Base-by-base conservation (phyloP, 2,329 filamentous ascomycete genomes). In the Fusarium coicis region DNA sequence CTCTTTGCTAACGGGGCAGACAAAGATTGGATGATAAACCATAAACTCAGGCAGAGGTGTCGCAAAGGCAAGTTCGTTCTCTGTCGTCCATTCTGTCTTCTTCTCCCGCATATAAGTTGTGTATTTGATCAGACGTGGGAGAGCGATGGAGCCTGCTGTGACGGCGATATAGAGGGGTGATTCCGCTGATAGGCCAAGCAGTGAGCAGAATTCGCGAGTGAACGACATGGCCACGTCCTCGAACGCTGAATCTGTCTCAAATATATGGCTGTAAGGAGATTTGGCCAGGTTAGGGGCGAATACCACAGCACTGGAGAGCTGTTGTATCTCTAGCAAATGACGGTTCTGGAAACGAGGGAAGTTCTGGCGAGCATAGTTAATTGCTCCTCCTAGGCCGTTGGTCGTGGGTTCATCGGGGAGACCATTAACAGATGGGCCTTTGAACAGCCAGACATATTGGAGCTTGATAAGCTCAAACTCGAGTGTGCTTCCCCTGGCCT, bases 1-100 rank as follows among this genome's bases (percentile, higher is more conserved):
- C 80, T 98, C 96, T 81, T 98, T 98, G 77, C 93, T 95, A 10
- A 99, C 96, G 0, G 96, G 96, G 79, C 96, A 99, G 46, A 99
- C 96, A 80, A 99, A 99, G 79, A 99, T 98, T 63, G 93, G 93
- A 82, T 99, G 96, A 85, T 97, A 99, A 54, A 91, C 85, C 88
- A 90, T 90, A 73, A 85, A 87, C 55, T 82, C 79, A 2, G 89
- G 89, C 4, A 91, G 83, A 5, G 89, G 87, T 4, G 89, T 91
- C 77, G 93, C 88, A 79, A 95, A 96, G 0, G 96, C 94, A 23
- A 99, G 86, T 81, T 99, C 96, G 78, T 96, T 92, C 68, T 93
- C 89, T 9, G 94, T 95, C 2, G 95, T 98, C 96, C 96, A 99
- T 82, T 97, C 95, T 1, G 96, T 97, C 70, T 93, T 91, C 82